phyloP scores from a whole-genome alignment of 441 rosid genomes.

The Rhodomyrtus psidioides region DNA sequence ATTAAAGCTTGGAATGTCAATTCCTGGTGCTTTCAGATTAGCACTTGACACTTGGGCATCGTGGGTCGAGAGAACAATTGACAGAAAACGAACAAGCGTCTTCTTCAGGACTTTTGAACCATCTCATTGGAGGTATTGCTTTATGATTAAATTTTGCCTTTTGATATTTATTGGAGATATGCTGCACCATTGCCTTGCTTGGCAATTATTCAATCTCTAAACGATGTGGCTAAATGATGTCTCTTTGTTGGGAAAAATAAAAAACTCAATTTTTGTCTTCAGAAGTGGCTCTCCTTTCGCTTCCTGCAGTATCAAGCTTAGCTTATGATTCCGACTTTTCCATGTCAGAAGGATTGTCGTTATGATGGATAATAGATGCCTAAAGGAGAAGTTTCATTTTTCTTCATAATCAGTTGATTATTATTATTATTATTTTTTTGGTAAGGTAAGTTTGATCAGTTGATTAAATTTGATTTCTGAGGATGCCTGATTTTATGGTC shows the following conservation, averaged over 20 bases:
- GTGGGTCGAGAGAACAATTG: constrained; percentile 42
- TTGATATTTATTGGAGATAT: not conserved
- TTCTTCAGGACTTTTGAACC: constrained; percentile 80
- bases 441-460: too few species aligned
- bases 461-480: not conserved
- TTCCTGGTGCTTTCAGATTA: constrained; percentile 55
- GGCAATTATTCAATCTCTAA: not conserved
- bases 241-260: not conserved
- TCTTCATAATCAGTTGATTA: too few species aligned
- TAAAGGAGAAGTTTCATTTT: not conserved
- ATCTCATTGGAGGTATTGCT: constrained; percentile 71
- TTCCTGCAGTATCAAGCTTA: not conserved
- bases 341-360: not conserved
- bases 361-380: not conserved
- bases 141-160: not conserved
- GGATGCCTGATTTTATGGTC: not conserved
- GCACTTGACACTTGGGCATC: constrained; percentile 72
- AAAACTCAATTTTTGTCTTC: not conserved
- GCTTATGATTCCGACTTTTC: not conserved
- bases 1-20: constrained; percentile 70
- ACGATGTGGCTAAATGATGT: not conserved
- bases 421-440: too few species aligned
- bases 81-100: constrained; percentile 44
- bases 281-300: not conserved
- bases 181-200: not conserved